Percentiles rank a stretch among this genome's conserved stretches.
Conservation (phyloP, 805 yeast species). For the Grigorovia yakushimaensis region DNA sequence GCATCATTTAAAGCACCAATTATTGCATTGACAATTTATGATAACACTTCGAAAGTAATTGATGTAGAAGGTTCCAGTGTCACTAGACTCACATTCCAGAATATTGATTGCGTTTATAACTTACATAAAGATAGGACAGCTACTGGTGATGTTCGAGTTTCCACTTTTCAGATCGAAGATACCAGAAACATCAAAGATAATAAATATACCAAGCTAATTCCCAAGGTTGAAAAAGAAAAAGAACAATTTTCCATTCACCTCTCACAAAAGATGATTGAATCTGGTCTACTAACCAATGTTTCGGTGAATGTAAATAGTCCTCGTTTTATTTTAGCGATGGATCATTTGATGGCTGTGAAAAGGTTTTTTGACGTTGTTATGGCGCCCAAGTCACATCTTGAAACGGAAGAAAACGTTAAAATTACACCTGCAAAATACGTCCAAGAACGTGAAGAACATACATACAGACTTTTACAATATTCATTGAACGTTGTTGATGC, state of each 20-base stretch:
- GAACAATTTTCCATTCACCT: slow-evolving; percentile 62
- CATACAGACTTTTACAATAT: slow-evolving; percentile 31
- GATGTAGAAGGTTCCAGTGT: slow-evolving; percentile 35
- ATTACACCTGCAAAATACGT: slow-evolving; percentile 1
- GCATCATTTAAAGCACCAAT: slow-evolving; percentile 46
- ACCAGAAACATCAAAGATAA: slow-evolving; percentile 52
- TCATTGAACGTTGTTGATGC: slow-evolving; percentile 66
- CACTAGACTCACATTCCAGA: slow-evolving; percentile 52
- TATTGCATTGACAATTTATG: slow-evolving; percentile 51
- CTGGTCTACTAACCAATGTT: slow-evolving; percentile 36
- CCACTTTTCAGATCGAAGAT: slow-evolving; percentile 72
- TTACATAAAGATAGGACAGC: slow-evolving; percentile 47
- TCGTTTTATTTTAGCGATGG: slow-evolving; percentile 70
- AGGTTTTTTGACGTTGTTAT: slow-evolving; percentile 9
- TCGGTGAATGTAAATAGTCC: slow-evolving; percentile 73
- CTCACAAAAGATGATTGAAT: slow-evolving; percentile 33
- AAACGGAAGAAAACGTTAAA: slow-evolving; percentile 1
- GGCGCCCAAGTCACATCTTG: slow-evolving; percentile 5
- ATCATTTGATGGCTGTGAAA: slow-evolving; percentile 71
- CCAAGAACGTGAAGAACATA: slow-evolving; percentile 6
- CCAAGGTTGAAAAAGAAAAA: slow-evolving; percentile 49
- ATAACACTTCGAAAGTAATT: slow-evolving; percentile 34
- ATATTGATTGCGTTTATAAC: slow-evolving; percentile 40
- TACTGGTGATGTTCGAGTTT: slow-evolving; percentile 51
- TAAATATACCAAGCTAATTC: slow-evolving; percentile 72